Evolutionary conservation across 352 stramenopile species (phyloP).

Genomic region (Pythium angustatum): DNA sequence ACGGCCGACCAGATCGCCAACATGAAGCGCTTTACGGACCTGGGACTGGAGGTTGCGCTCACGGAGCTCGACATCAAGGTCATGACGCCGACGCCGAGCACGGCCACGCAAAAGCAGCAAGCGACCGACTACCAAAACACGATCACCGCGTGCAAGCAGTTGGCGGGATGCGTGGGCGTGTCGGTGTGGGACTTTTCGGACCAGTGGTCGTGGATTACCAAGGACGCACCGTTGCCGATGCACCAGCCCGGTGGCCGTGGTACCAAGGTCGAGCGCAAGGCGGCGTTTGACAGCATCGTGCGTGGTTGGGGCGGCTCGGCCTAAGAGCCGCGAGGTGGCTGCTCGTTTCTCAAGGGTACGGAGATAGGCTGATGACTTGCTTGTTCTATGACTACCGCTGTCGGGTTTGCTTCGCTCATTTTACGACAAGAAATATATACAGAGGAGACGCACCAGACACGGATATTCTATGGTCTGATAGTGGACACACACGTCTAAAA

Average conservation of each 20-base stretch:
- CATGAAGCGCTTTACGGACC: conserved; percentile 3
- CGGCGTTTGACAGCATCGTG: background rate
- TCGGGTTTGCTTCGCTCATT: no score
- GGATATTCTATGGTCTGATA: no score
- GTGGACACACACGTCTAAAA: no score
- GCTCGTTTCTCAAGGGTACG: no score
- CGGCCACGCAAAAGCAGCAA: background rate
- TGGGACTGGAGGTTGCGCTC: background rate
- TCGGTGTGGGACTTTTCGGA: conserved; percentile 5
- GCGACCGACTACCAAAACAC: conserved; percentile 4
- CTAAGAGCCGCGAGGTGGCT: no score
- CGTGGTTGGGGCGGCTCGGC: background rate
- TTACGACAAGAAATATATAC: no score
- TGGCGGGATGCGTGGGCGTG: background rate
- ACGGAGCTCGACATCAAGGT: conserved; percentile 8
- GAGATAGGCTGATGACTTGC: no score
- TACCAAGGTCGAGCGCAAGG: background rate
- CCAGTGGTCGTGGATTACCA: background rate
- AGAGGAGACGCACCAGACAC: no score
- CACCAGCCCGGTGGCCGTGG: background rate
- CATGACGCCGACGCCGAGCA: background rate
- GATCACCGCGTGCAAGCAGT: background rate
- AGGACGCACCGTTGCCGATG: conserved; percentile 1
- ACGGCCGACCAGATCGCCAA: background rate
- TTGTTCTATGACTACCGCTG: no score